Conservation (phyloP, 495 filamentous ascomycete genomes). For the Schizothecium vesticola region DNA sequence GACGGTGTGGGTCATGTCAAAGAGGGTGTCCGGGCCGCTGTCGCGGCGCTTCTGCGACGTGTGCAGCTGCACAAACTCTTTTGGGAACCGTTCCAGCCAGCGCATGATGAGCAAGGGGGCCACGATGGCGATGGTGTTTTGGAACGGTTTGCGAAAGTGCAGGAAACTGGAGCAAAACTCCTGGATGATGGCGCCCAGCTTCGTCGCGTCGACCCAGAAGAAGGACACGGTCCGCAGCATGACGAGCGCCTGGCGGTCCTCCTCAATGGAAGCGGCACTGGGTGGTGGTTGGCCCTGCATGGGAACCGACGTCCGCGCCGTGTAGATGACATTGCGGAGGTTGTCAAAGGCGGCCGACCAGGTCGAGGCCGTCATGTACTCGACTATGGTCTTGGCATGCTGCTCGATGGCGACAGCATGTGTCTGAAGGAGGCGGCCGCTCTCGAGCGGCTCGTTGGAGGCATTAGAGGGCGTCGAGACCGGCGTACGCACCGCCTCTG, state of each 20-base stretch:
- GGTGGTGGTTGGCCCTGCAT: conserved; percentile 32
- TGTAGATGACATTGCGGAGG: conserved; percentile 43
- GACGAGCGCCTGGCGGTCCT: conserved; percentile 46
- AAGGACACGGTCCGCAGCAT: conserved; percentile 50
- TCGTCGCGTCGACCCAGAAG: conserved; percentile 56
- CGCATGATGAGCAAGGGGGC: conserved; percentile 53
- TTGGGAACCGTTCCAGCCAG: conserved; percentile 58
- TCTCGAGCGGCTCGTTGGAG: conserved; percentile 41
- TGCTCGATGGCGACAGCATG: conserved; percentile 40
- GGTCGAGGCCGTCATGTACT: conserved; percentile 57
- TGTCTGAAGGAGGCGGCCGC: conserved; percentile 22
- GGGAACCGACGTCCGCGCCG: conserved; percentile 40
- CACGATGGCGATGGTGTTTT: conserved; percentile 56
- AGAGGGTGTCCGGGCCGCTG: conserved; percentile 56
- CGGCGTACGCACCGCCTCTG: conserved; percentile 33
- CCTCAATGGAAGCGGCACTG: conserved; percentile 41
- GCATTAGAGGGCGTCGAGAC: conserved; percentile 25
- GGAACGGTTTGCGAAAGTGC: conserved; percentile 55
- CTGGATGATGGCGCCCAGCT: conserved; percentile 53
- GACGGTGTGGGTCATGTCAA: conserved; percentile 56
- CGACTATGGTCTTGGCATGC: conserved; percentile 46
- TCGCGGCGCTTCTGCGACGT: conserved; percentile 52
- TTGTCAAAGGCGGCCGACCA: conserved; percentile 54
- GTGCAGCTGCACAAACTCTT: conserved; percentile 57
- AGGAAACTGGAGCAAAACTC: conserved; percentile 59